phyloP scores from a whole-genome alignment of 768 basidiomycete genomes.

The Tylopilus balloui region DNA sequence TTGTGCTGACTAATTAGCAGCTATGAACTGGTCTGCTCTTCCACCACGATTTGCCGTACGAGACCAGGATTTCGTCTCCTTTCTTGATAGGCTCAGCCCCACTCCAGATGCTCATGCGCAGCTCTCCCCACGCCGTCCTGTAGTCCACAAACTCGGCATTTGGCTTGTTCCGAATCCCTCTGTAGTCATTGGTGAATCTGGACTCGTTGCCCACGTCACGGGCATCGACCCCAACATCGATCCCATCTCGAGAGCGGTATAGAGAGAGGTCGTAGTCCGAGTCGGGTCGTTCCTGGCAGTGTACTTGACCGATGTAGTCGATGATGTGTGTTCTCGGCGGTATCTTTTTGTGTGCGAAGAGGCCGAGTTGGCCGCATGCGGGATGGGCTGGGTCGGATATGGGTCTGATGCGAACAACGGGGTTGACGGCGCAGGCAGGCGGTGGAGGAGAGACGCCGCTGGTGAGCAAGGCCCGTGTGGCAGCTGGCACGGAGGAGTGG shows the following conservation, averaged over 20 bases:
- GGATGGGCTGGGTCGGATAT: constrained; percentile 64
- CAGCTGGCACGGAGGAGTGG: constrained; percentile 52
- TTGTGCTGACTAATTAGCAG: constrained; percentile 20
- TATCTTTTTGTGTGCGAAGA: constrained; percentile 76
- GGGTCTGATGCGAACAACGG: constrained; percentile 49
- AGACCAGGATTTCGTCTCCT: constrained; percentile 82
- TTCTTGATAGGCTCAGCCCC: constrained; percentile 56
- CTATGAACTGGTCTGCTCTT: constrained; percentile 30
- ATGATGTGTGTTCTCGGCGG: constrained; percentile 61
- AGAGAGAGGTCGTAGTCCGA: constrained; percentile 91
- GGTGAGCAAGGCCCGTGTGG: constrained; percentile 38
- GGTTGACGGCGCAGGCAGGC: constrained; percentile 13
- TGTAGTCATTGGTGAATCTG: constrained; percentile 87
- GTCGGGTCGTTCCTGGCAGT: constrained; percentile 64
- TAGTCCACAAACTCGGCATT: constrained; percentile 69
- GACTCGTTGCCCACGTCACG: constrained; percentile 76
- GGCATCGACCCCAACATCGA: constrained; percentile 78
- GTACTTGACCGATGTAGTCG: constrained; percentile 82
- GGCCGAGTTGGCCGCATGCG: constrained; percentile 69
- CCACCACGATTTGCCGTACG: constrained; percentile 91
- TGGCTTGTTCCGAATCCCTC: constrained; percentile 64
- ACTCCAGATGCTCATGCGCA: constrained; percentile 77
- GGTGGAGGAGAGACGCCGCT: constrained; percentile 12
- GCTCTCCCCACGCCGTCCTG: constrained; percentile 50
- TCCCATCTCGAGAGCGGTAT: constrained; percentile 50